Percentiles rank a stretch among this genome's conserved stretches.
Evolutionary conservation across 176 grass and related monocot species (phyloP).

Genomic region (Carex parvula): DNA sequence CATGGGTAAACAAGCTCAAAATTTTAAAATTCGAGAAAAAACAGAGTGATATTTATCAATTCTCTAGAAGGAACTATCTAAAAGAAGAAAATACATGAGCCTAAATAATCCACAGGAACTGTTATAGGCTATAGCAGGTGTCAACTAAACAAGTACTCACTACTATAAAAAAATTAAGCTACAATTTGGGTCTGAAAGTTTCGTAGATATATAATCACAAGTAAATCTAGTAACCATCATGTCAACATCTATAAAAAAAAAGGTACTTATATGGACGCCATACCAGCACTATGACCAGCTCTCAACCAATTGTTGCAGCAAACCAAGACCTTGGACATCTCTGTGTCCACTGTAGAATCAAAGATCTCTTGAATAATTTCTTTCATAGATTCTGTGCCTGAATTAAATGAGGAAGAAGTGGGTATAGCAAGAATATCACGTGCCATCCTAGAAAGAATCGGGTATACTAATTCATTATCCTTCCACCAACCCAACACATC

Average conservation of each 20-base stretch:
- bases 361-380: not conserved
- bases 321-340: not conserved
- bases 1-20: too few species aligned
- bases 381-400: not conserved
- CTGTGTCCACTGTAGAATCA: not conserved
- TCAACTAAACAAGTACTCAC: too few species aligned
- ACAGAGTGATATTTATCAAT: too few species aligned
- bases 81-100: not conserved
- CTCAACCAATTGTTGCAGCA: constrained; percentile 10
- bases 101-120: too few species aligned
- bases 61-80: too few species aligned
- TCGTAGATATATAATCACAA: not conserved
- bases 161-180: too few species aligned
- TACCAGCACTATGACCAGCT: not conserved
- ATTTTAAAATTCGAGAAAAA: too few species aligned
- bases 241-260: not conserved
- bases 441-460: constrained; percentile 10
- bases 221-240: not conserved
- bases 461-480: not conserved
- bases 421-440: constrained; percentile 26
- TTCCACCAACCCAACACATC: constrained; percentile 23
- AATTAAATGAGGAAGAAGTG: not conserved
- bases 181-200: not conserved
- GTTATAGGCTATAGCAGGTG: too few species aligned
- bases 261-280: not conserved